These are phyloP conservation scores for Suillus tomentosus DNA, from an alignment of 768 basidiomycete genomes.

Conservation along the genomic window DNA sequence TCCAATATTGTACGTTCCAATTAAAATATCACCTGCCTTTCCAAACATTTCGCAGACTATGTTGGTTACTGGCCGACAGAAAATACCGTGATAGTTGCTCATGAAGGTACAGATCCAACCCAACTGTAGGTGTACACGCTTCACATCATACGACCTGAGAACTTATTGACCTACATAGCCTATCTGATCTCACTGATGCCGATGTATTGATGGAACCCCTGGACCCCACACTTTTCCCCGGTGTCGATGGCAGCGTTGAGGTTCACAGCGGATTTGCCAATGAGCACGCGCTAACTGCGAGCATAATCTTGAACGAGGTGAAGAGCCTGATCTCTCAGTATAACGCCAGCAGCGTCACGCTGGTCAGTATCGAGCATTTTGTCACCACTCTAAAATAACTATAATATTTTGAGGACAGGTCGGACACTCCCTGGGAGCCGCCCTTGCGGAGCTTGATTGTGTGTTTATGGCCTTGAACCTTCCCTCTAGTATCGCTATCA, in stretches of 20 bases:
- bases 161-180: slow-evolving; percentile 28
- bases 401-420: slow-evolving; percentile 26
- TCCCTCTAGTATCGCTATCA: slow-evolving; percentile 37
- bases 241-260: slow-evolving; percentile 42
- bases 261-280: slow-evolving; percentile 59
- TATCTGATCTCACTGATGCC: slow-evolving; percentile 53
- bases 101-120: slow-evolving; percentile 62
- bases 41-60: slow-evolving; percentile 39
- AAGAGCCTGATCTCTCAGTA: slow-evolving; percentile 40
- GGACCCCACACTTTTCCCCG: slow-evolving; percentile 55
- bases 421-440: slow-evolving; percentile 55
- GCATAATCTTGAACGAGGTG: slow-evolving; percentile 45
- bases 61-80: slow-evolving; percentile 57
- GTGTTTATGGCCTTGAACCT: slow-evolving; percentile 50
- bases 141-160: neutral
- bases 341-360: slow-evolving; percentile 42
- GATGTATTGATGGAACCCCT: slow-evolving; percentile 43
- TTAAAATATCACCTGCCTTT: neutral
- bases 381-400: slow-evolving; percentile 3
- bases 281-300: slow-evolving; percentile 50
- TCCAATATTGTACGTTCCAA: slow-evolving; percentile 47
- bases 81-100: slow-evolving; percentile 57
- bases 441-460: slow-evolving; percentile 53
- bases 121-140: slow-evolving; percentile 42
- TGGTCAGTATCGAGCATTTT: slow-evolving; percentile 32